Conservation (phyloP, 441 rosid genomes). For the Arabidopsis lyrata region DNA sequence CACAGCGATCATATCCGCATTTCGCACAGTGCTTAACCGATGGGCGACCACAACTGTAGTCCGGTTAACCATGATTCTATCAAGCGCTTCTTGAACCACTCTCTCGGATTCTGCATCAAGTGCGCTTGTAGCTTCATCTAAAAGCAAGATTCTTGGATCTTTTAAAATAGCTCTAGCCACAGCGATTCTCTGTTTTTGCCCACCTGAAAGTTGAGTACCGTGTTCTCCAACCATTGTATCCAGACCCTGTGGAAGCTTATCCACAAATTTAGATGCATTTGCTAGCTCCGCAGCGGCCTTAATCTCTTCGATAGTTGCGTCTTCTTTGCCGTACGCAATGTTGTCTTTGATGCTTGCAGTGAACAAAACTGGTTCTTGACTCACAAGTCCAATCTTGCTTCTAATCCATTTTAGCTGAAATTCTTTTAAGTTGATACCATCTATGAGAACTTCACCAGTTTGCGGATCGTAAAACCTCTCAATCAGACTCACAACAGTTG, state of each 20-base stretch:
- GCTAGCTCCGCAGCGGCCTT: constrained; percentile 47
- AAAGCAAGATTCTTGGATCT: constrained; percentile 86
- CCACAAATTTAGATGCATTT: constrained; percentile 56
- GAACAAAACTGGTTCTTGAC: constrained; percentile 63
- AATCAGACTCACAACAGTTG: constrained; percentile 60
- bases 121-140: constrained; percentile 98
- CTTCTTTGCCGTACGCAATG: constrained; percentile 54
- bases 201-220: constrained; percentile 73
- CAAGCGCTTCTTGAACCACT: constrained; percentile 94
- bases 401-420: constrained; percentile 62
- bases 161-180: constrained; percentile 93
- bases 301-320: constrained; percentile 52
- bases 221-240: constrained; percentile 89
- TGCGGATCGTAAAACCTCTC: constrained; percentile 62
- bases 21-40: constrained; percentile 89
- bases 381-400: constrained; percentile 66
- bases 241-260: constrained; percentile 56
- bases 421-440: constrained; percentile 53
- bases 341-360: constrained; percentile 56
- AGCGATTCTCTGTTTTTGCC: constrained; percentile 94
- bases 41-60: constrained; percentile 94
- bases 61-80: constrained; percentile 91
- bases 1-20: constrained; percentile 85
- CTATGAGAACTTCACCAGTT: constrained; percentile 48
- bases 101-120: constrained; percentile 93